These are phyloP conservation scores for Seiridium cupressi DNA, from an alignment of 2,329 filamentous ascomycete species.

Conservation along the genomic window DNA sequence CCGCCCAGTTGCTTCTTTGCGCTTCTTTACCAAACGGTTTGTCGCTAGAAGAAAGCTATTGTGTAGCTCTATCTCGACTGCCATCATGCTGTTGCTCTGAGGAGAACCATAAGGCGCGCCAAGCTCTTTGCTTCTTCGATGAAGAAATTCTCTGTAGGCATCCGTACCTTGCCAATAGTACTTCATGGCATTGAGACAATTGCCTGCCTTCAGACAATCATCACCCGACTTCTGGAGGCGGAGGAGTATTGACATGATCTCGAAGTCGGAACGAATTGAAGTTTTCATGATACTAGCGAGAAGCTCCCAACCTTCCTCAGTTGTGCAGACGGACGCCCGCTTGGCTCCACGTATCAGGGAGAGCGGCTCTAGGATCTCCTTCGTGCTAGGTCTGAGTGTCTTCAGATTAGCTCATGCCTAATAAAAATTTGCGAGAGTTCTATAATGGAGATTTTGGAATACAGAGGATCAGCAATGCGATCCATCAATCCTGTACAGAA, in stretches of 20 bases:
- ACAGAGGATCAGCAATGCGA: too few species aligned
- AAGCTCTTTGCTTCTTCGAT: too few species aligned
- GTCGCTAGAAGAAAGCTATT: neutral
- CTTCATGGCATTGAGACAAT: neutral
- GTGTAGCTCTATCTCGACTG: neutral
- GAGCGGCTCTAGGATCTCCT: neutral
- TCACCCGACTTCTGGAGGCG: neutral
- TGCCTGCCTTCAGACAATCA: neutral
- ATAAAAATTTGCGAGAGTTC: too few species aligned
- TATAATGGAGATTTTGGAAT: too few species aligned
- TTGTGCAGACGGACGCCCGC: neutral
- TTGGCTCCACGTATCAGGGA: neutral
- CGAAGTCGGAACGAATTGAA: neutral
- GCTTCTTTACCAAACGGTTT: neutral
- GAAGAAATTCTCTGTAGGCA: neutral
- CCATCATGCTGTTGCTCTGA: neutral
- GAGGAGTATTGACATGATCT: neutral
- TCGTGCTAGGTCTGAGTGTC: too few species aligned
- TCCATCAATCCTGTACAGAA: too few species aligned
- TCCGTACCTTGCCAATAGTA: neutral
- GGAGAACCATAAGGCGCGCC: neutral
- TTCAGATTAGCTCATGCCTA: too few species aligned
- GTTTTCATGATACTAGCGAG: neutral
- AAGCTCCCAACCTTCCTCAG: too few species aligned
- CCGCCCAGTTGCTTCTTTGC: neutral